phyloP scores from a whole-genome alignment of 257 asterid genomes.

The Craterostigma plantagineum region DNA sequence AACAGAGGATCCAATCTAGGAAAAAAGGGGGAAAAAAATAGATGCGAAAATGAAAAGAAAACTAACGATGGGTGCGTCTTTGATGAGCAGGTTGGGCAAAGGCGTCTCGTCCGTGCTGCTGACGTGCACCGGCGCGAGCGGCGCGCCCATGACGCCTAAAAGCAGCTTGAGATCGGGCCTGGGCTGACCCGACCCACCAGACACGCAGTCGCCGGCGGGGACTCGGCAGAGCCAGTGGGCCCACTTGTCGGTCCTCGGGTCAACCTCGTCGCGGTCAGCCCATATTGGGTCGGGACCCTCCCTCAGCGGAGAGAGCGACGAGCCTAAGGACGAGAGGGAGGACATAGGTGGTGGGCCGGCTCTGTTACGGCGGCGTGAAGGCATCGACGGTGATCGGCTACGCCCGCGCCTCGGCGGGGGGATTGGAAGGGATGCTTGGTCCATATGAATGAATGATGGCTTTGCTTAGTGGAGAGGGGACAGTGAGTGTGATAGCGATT shows the following conservation, averaged over 20 bases:
- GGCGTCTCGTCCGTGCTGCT: conserved; percentile 64
- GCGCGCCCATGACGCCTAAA: conserved; percentile 95
- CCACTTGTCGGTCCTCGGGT: conserved; percentile 43
- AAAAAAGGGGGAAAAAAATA: no score
- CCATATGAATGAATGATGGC: no score
- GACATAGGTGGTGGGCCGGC: no score
- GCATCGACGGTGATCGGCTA: no score
- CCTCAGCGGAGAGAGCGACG: conserved; percentile 57
- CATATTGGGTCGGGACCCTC: conserved; percentile 24
- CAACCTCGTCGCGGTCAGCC: conserved; percentile 43
- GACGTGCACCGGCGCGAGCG: conserved; percentile 85
- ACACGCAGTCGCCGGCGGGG: conserved; percentile 24
- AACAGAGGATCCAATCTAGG: no score
- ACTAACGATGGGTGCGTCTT: conserved; percentile 77
- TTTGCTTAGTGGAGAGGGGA: no score
- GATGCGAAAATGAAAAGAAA: no score
- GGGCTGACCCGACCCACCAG: conserved; percentile 20
- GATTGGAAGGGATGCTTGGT: no score
- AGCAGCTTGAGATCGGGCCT: conserved; percentile 75
- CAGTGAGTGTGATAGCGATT: no score
- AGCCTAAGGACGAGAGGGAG: no score
- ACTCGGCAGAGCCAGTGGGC: conserved; percentile 51
- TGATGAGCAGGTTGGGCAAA: conserved; percentile 48
- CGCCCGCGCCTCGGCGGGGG: no score
- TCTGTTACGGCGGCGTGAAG: no score